Evolutionary conservation across 495 filamentous ascomycete genomes (phyloP), one percentile per base, ranked within the genome.

Genomic region (Sordaria brevicollis): DNA sequence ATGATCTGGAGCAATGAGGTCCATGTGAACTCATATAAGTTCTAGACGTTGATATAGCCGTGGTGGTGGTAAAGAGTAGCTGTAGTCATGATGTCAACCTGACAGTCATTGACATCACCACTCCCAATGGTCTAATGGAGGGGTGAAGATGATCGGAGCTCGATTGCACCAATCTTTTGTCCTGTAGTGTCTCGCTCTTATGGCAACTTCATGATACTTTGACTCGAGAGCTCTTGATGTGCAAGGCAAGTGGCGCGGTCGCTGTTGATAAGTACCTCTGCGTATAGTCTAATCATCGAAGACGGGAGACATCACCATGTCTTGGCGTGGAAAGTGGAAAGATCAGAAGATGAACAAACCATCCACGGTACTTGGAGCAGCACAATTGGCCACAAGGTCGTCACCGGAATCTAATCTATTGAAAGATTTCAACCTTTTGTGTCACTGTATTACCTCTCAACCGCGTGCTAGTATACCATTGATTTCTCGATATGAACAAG

Each of bases 11-110:
- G 17, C 2, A 1, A 57, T 13, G 25, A 31, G 49, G 25, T 31
- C 11, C 49, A 62, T 85, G 76, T 39, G 35, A 25, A 76, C 70
- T 76, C 43, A 62, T 15, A 62, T 31, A 62, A 6, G 49, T 62
- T 62, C 25, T 62, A 62, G 49, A 62, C 49, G 49, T 62, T 31
- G 49, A 62, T 62, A 31, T 62, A 62, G 49, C 25, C 49, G 49
- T 31, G 29, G 49, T 57, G 49, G 25, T 57, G 41, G 49, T 17
- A 57, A 57, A 57, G 49, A 25, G 11, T 57, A 57, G 49, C 49
- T 57, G 49, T 57, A 62, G 49, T 31, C 49, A 62, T 62, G 49
- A 62, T 62, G 49, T 57, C 49, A 57, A 31, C 49, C 25, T 57
- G 25, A 62, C 49, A 13, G 49, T 31, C 25, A 4, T 33, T 62